These are phyloP conservation scores for Clohesyomyces aquaticus DNA, from an alignment of 495 filamentous ascomycete species.

Conservation along the genomic window DNA sequence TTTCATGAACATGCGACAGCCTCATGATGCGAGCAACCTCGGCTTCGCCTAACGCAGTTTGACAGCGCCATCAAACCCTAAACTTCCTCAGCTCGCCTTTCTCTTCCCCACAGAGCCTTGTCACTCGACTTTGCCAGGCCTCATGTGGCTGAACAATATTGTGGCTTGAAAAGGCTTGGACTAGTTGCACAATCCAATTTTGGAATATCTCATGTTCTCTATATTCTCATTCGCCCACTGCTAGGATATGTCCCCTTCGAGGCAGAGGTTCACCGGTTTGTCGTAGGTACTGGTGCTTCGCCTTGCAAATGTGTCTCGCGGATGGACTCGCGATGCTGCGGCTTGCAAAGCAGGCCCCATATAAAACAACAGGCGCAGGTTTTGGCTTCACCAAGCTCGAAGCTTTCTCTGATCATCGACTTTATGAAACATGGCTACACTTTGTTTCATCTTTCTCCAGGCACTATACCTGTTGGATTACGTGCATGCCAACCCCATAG, in stretches of 20 bases:
- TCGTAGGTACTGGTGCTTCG: too few relatives aligned
- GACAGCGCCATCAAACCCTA: background rate
- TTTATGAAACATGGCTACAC: too few relatives aligned
- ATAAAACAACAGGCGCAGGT: too few relatives aligned
- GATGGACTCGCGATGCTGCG: background rate
- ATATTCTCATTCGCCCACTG: too few relatives aligned
- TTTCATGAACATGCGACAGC: background rate
- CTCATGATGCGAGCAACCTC: background rate
- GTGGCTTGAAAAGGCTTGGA: background rate
- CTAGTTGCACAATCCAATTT: background rate
- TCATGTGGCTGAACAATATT: background rate
- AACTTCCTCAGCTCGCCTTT: background rate
- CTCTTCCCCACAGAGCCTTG: background rate
- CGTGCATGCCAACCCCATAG: background rate
- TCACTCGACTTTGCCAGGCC: background rate
- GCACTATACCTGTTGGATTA: background rate
- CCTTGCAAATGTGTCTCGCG: background rate
- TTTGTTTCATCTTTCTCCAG: too few relatives aligned
- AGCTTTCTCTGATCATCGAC: too few relatives aligned
- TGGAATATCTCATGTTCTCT: background rate
- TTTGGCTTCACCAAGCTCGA: too few relatives aligned
- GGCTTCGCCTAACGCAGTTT: background rate
- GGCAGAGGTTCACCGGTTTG: too few relatives aligned
- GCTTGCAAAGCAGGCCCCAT: background rate
- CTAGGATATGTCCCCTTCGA: too few relatives aligned